These are phyloP conservation scores for Vitis hybrid DNA, from an alignment of 177 flowering plant genomes.

Conservation along the genomic window DNA sequence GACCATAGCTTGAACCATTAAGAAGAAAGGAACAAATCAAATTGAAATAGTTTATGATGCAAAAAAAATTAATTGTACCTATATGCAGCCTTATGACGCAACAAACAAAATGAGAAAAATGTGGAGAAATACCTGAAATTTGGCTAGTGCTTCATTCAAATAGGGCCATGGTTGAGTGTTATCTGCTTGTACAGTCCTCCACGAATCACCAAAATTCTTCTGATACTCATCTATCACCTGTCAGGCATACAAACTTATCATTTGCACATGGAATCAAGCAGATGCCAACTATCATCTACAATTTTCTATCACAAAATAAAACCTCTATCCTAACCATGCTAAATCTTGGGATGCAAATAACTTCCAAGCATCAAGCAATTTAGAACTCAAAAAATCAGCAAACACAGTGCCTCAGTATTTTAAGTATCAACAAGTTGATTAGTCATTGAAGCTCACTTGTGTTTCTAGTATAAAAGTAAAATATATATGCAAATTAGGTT, in stretches of 20 bases:
- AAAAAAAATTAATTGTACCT: no score
- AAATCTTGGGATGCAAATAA: no score
- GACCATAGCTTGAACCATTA: neutral
- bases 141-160: conserved; percentile 70
- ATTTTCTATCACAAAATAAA: neutral
- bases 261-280: conserved; percentile 6
- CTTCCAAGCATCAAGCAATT: no score
- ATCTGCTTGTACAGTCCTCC: conserved; percentile 73
- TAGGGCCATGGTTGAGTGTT: conserved; percentile 84
- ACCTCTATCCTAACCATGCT: neutral
- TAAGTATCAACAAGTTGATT: no score
- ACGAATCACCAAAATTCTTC: conserved; percentile 87
- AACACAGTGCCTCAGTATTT: no score
- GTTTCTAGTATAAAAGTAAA: no score
- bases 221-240: conserved; percentile 93
- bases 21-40: neutral
- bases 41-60: no score
- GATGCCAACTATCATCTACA: neutral
- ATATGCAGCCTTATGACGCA: neutral
- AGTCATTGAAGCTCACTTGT: no score
- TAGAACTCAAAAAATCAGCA: no score
- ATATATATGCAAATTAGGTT: no score
- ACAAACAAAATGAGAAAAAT: neutral
- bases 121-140: conserved; percentile 66
- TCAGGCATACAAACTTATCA: neutral